phyloP scores from a whole-genome alignment of 495 filamentous ascomycete species.

The Hypoxylon lienhwacheense region DNA sequence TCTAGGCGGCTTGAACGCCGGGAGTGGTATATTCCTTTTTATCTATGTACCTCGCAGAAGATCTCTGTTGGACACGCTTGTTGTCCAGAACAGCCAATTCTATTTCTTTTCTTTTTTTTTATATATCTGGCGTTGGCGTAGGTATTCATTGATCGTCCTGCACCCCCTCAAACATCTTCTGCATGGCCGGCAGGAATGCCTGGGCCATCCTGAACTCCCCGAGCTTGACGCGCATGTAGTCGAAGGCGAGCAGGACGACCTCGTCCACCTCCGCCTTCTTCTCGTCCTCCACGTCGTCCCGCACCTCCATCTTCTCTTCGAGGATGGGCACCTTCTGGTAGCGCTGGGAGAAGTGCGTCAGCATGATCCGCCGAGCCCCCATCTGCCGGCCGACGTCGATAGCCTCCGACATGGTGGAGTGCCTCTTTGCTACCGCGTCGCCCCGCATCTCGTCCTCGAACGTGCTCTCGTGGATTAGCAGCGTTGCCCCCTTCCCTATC shows the following conservation, averaged over 20 bases:
- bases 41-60: too few relatives aligned
- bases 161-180: conserved; percentile 61
- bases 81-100: too few relatives aligned
- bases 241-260: conserved; percentile 79
- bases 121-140: too few relatives aligned
- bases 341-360: conserved; percentile 96
- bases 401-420: conserved; percentile 83
- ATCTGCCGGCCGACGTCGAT: conserved; percentile 75
- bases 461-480: conserved; percentile 93
- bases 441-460: conserved; percentile 80
- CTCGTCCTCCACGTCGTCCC: conserved; percentile 8
- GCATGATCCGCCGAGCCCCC: conserved; percentile 70
- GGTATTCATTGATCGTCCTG: conserved; percentile 34
- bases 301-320: conserved; percentile 32
- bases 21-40: too few relatives aligned
- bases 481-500: conserved; percentile 72
- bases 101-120: too few relatives aligned
- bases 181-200: conserved; percentile 70
- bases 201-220: conserved; percentile 78
- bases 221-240: conserved; percentile 82
- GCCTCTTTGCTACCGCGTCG: conserved; percentile 85
- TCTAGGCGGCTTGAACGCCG: too few relatives aligned
- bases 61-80: too few relatives aligned
- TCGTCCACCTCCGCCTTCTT: conserved; percentile 36
- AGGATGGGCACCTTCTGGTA: conserved; percentile 81